Evolutionary conservation across 495 filamentous ascomycete species (phyloP).

Genomic region (Daldinia vernicosa): DNA sequence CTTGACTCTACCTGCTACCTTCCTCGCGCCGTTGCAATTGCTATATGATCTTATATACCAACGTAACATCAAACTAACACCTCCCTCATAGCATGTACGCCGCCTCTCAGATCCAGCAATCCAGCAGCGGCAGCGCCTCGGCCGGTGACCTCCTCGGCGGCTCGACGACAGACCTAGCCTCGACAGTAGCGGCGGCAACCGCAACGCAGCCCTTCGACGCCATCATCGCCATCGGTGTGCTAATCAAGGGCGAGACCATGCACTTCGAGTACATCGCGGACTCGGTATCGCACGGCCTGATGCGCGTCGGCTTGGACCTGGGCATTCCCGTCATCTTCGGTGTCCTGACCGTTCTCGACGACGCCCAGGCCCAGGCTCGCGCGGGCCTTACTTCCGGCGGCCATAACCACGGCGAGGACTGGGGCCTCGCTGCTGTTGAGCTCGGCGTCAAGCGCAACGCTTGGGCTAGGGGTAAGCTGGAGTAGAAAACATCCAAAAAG

Average conservation of each 20-base stretch:
- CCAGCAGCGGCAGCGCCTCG: conserved; percentile 65
- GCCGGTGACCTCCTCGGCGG: conserved; percentile 82
- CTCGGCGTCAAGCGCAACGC: conserved; percentile 73
- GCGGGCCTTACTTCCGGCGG: conserved; percentile 74
- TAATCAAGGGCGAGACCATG: conserved; percentile 98
- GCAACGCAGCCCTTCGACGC: conserved; percentile 80
- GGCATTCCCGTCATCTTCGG: conserved; percentile 93
- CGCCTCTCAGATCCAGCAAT: conserved; percentile 85
- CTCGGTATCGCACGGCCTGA: conserved; percentile 85
- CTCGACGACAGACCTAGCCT: conserved; percentile 69
- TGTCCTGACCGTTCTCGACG: conserved; percentile 85
- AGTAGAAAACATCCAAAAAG: conserved; percentile 33
- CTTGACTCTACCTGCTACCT: not conserved
- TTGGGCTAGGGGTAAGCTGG: conserved; percentile 72
- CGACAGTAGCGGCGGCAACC: conserved; percentile 42
- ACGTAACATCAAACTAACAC: not conserved
- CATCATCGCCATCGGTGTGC: conserved; percentile 91
- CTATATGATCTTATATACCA: not conserved
- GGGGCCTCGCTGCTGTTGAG: conserved; percentile 81
- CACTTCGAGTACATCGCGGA: conserved; percentile 99
- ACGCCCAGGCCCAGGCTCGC: conserved; percentile 85
- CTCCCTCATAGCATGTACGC: conserved; percentile 71
- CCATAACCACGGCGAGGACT: conserved; percentile 90
- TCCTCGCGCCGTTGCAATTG: not conserved
- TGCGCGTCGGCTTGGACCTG: conserved; percentile 90